These are phyloP conservation scores for Sphenostylis stenocarpa DNA, from an alignment of 306 rosid species.

Conservation along the genomic window DNA sequence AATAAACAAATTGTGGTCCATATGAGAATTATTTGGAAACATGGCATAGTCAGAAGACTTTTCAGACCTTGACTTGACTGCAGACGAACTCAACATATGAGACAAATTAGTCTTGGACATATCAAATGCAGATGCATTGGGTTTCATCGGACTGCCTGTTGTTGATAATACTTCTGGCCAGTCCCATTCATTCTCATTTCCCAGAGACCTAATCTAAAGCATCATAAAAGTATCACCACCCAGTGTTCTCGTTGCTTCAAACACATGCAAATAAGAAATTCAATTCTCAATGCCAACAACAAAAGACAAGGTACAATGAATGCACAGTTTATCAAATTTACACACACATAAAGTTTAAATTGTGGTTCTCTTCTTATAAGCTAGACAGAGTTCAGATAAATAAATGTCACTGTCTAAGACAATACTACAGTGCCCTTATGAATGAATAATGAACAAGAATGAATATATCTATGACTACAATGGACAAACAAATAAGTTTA, in stretches of 20 bases:
- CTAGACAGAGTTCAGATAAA: slow-evolving; percentile 5
- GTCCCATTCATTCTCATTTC: slow-evolving; percentile 71
- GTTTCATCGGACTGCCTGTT: slow-evolving; percentile 49
- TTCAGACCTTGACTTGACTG: slow-evolving; percentile 47
- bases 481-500: not conserved
- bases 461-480: not conserved
- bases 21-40: slow-evolving; percentile 33
- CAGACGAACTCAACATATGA: slow-evolving; percentile 40
- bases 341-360: not conserved
- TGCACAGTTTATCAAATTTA: not conserved
- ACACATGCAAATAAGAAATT: slow-evolving; percentile 61
- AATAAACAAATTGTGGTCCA: slow-evolving; percentile 41
- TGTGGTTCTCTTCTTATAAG: not conserved
- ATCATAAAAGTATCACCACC: slow-evolving; percentile 77
- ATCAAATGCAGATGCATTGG: slow-evolving; percentile 43
- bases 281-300: slow-evolving; percentile 58
- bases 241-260: slow-evolving; percentile 70
- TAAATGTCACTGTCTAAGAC: slow-evolving; percentile 25
- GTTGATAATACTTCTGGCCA: slow-evolving; percentile 74
- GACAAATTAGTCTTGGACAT: slow-evolving; percentile 39
- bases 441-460: not conserved
- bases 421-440: not conserved
- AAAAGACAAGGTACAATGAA: slow-evolving; percentile 11
- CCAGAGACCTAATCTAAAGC: slow-evolving; percentile 85
- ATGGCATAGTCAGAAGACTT: slow-evolving; percentile 42